Base-by-base conservation (phyloP, 176 grass and related monocot species). In the Carex littledalei region DNA sequence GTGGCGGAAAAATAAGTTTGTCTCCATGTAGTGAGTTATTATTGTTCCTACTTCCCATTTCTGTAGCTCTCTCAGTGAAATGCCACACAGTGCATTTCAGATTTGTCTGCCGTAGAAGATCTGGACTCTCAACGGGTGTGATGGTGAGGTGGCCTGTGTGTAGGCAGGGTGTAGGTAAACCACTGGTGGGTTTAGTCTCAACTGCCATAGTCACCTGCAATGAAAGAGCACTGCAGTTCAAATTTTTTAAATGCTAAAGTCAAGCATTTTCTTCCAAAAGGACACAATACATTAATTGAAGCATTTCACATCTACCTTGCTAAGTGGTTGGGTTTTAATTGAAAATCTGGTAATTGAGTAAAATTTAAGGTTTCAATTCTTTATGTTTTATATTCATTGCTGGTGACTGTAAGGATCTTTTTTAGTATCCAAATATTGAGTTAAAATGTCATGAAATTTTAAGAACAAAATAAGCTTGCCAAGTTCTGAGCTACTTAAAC, bases 91-190 rank as follows among this genome's bases (percentile, higher is more conserved):
- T 56, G 2, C 2, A 57, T 57, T 14, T 6, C 52, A 78, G 9
- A 55, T n/a, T 17, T 17, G 0, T 18, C 1, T 17, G 6, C 21
- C 52, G 2, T 3, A 78, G 50, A 22, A 78, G 26, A 78, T 78
- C 24, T 18, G 7, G 14, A 57, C 14, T 13, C 0, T 3, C 24
- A 55, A 32, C 3, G 57, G 26, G 35, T 57, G 15, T 18, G 26
- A 57, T 55, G 52, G 52, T 78, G 50, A 34, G 6, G 74, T 57
- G 74, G 74, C 68, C 6, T 57, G 52, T 20, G 52, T 20, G 24
- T 56, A 78, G 74, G 74, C 52, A 34, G 57, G 74, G 26, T 78
- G 52, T 57, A 78, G 74, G 74, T 78, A 57, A 78, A 78, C 74
- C 52, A 34, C 52, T 35, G n/a, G 11, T 50, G 20, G 53, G 45